Conservation (phyloP, 1,139 yeast genomes). For the Saccharomyces hybrid region DNA sequence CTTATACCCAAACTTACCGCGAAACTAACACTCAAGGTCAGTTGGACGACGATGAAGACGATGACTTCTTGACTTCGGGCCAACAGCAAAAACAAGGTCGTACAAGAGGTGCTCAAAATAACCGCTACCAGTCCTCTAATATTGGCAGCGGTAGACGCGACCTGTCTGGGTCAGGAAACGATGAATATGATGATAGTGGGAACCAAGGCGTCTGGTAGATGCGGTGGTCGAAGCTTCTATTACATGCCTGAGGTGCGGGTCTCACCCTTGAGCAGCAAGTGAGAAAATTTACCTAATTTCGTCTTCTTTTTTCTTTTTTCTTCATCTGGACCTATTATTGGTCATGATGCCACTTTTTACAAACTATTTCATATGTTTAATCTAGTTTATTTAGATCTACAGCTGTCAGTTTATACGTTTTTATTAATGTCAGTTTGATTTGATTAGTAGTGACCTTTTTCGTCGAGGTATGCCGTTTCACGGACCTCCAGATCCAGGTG, state of each 20-base stretch:
- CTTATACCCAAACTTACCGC: background rate
- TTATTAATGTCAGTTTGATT: background rate
- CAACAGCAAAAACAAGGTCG: conserved; percentile 2
- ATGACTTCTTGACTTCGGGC: conserved; percentile 3
- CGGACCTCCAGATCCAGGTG: background rate
- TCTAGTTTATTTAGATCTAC: background rate
- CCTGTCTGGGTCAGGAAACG: background rate
- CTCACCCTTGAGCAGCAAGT: background rate
- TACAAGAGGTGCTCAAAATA: background rate
- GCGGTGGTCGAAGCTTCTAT: conserved; percentile 30
- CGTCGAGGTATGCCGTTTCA: background rate
- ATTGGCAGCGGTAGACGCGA: background rate
- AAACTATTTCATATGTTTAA: background rate
- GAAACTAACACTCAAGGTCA: conserved; percentile 1
- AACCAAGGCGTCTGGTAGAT: conserved; percentile 22
- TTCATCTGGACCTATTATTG: background rate
- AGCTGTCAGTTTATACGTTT: background rate
- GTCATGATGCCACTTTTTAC: conserved; percentile 28
- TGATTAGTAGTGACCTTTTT: background rate
- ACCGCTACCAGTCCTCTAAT: background rate
- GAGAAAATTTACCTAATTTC: background rate
- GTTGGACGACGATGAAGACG: conserved; percentile 4
- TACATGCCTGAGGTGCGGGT: background rate
- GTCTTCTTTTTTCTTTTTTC: background rate
- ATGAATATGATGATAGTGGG: background rate